Base-by-base conservation (phyloP, 2,329 filamentous ascomycete genomes). In the Tolypocladium endophyticum region DNA sequence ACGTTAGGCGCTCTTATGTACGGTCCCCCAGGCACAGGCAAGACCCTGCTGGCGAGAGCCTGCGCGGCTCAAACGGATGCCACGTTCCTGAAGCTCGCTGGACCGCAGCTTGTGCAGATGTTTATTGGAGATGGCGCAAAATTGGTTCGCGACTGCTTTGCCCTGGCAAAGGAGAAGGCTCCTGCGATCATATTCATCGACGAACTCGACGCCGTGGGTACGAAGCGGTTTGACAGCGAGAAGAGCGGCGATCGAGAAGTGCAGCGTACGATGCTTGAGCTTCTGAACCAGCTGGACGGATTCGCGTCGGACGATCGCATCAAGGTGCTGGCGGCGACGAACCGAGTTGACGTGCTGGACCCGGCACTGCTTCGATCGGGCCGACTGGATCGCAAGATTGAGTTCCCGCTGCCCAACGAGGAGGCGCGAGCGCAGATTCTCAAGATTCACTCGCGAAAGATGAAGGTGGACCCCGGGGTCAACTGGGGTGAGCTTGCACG, bases 101-200 rank as follows among this genome's bases (percentile, higher is more conserved):
- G 94, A 57, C 94, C 95, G 6, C 94, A 99, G 77, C 86, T 99
- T 45, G 94, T 99, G 36, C 94, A 99, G 75, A 99, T 97, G 94
- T 99, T 97, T 74, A 99, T 99, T 47, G 94, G 94, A 73, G 95
- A 99, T 67, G 94, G 94, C 70, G 94, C 95, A 52, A 99, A 99
- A 78, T 84, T 99, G 36, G 94, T 99, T 50, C 89, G 94, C 61
- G 94, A 99, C 78, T 96, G 91, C 77, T 99, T 99, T 73, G 94
- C 94, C 2, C 81, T 99, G 18, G 94, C 94, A 58, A 99, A 99
- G 75, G 94, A 99, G 77, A 99, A 99, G 81, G 94, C 94, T 0
- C 95, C 94, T 0, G 92, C 94, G 61, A 99, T 99, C 75, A 99
- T 99, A 75, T 99, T 99, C 81, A 97, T 99, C 69, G 94, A 99